phyloP scores from a whole-genome alignment of 306 rosid genomes.

The Astragalus membranaceus region DNA sequence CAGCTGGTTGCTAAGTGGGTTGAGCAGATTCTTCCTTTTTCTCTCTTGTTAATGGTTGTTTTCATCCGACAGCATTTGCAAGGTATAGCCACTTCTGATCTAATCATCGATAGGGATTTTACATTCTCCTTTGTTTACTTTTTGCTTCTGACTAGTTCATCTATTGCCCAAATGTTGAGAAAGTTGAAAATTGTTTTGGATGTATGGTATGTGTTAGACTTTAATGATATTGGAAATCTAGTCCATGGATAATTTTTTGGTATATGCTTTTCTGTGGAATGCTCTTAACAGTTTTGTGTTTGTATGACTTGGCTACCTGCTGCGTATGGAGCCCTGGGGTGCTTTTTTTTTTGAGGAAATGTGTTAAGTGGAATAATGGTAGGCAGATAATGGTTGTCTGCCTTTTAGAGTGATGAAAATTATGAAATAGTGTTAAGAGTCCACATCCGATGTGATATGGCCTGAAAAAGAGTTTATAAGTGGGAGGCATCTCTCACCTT shows the following conservation, averaged over 20 bases:
- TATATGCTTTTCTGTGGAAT: background rate
- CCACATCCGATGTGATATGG: too few relatives aligned
- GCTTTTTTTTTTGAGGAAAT: background rate
- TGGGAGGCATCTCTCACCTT: too few relatives aligned
- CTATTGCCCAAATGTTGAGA: background rate
- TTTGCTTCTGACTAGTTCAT: background rate
- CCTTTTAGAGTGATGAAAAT: background rate
- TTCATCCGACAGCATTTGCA: slow-evolving; percentile 93
- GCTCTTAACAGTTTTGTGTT: background rate
- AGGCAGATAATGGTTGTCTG: background rate
- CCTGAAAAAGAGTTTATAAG: too few relatives aligned
- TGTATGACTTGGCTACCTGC: background rate
- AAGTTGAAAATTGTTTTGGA: background rate
- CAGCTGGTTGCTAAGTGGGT: slow-evolving; percentile 78
- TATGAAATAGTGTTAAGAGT: too few relatives aligned
- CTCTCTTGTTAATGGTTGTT: slow-evolving; percentile 62
- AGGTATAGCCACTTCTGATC: slow-evolving; percentile 44
- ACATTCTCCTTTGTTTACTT: background rate
- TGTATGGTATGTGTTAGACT: background rate
- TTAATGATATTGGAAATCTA: background rate
- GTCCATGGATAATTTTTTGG: background rate
- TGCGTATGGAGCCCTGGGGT: background rate
- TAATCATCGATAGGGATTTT: background rate
- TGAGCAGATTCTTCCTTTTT: slow-evolving; percentile 88
- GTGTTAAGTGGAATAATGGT: slow-evolving; percentile 13